Conservation (phyloP, 164 flowering plant species). For the Vitis riparia region DNA sequence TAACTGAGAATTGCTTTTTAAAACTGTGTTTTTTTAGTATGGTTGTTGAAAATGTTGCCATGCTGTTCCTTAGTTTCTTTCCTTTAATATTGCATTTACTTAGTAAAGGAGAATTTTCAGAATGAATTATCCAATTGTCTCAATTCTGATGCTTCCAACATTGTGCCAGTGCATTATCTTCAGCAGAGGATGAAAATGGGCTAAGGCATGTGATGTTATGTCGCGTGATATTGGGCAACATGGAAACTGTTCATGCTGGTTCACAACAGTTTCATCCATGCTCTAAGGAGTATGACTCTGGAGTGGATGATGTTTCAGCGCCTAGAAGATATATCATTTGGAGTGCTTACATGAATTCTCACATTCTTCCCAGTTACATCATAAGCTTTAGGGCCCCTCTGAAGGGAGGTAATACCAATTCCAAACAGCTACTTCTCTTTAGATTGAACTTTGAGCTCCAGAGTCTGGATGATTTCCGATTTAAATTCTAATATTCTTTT, state of each 20-base stretch:
- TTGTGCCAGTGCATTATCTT: constrained; percentile 13
- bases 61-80: too few species aligned
- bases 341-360: constrained; percentile 31
- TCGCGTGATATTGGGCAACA: constrained; percentile 34
- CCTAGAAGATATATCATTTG: constrained; percentile 31
- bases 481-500: not conserved
- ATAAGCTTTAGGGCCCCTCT: constrained; percentile 22
- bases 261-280: constrained; percentile 32
- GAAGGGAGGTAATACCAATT: not conserved
- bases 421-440: not conserved
- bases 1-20: too few species aligned
- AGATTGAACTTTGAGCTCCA: too few species aligned
- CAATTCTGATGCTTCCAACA: too few species aligned
- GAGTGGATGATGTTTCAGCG: constrained; percentile 22
- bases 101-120: too few species aligned
- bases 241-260: constrained; percentile 23
- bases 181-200: constrained; percentile 25
- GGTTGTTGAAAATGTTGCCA: too few species aligned
- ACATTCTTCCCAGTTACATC: constrained; percentile 25
- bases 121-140: too few species aligned
- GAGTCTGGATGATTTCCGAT: not conserved
- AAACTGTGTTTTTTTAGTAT: too few species aligned
- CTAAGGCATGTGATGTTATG: constrained; percentile 36
- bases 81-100: too few species aligned
- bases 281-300: constrained; percentile 32